Evolutionary conservation across 108 stramenopile genomes (phyloP).

Genomic region (Craspedostauros australis): DNA sequence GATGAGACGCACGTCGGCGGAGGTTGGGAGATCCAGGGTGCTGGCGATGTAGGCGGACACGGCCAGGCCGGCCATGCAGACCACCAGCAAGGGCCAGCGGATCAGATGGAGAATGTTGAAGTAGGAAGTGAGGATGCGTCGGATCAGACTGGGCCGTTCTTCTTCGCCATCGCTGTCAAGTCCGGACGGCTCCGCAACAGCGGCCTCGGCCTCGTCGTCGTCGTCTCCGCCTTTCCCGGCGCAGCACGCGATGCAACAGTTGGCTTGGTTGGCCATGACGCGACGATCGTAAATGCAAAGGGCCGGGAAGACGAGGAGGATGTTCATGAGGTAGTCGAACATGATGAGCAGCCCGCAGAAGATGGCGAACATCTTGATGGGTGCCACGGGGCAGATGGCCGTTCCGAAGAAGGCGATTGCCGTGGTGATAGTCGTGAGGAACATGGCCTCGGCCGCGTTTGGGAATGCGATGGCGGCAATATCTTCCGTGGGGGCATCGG

Average conservation of each 20-base stretch:
- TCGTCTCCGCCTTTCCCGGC: slow-evolving; percentile 4
- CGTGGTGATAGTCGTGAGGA: slow-evolving; percentile 46
- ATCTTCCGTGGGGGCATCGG: slow-evolving; percentile 25
- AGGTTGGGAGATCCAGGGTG: slow-evolving; percentile 26
- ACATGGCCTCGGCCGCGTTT: slow-evolving; percentile 47
- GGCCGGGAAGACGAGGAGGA: slow-evolving; percentile 44
- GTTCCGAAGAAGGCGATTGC: slow-evolving; percentile 54
- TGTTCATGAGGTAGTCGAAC: slow-evolving; percentile 42
- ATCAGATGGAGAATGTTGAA: slow-evolving; percentile 32
- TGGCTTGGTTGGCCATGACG: background rate
- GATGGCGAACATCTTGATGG: slow-evolving; percentile 44
- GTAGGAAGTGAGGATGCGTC: slow-evolving; percentile 19
- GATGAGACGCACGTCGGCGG: slow-evolving; percentile 30
- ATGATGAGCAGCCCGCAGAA: slow-evolving; percentile 51
- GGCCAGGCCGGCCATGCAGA: slow-evolving; percentile 11
- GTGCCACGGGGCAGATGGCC: slow-evolving; percentile 43
- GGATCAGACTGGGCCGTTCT: slow-evolving; percentile 24
- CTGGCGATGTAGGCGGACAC: slow-evolving; percentile 20
- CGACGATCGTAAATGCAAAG: slow-evolving; percentile 54
- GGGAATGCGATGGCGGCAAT: slow-evolving; percentile 47
- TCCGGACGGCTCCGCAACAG: too few relatives aligned
- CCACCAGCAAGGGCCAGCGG: slow-evolving; percentile 26
- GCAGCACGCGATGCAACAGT: slow-evolving; percentile 5
- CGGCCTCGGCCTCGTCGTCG: too few relatives aligned
- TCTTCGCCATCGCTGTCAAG: slow-evolving; percentile 6